Base-by-base conservation (phyloP, 1,284 basidiomycete species). In the Ustilago cynodontis region DNA sequence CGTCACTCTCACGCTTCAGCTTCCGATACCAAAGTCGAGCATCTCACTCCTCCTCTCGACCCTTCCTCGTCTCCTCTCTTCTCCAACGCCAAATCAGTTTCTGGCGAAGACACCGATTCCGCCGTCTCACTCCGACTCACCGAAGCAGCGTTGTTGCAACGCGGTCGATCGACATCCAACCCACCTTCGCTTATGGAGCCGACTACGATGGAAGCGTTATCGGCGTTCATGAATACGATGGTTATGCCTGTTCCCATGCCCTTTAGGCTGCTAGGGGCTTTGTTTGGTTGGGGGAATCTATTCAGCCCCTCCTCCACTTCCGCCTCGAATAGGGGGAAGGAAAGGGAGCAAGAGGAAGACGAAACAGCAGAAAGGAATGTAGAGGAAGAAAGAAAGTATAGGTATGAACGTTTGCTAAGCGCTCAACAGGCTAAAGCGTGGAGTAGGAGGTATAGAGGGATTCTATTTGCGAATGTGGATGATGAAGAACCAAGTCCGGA, bases 201-300 rank as follows among this genome's bases (percentile, higher is more conserved):
- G 1, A 77, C 74, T 4, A 77, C 74, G 20, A 77, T 69, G 59
- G 74, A 77, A 43, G 74, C 74, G 29, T 45, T 77, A 0, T 69
- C 65, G 3, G 69, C 74, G n/a, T 72, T 77, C 6, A 64, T 77
- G 54, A 77, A 77, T 33, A 77, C 65, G n/a, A 66, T 75, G 59
- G 69, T 71, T n/a, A 77, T 77, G 69, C 74, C 74, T 9, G 74
- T 77, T 6, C 74, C 74, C 50, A 77, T 77, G 65, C 74, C 74
- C 0, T 63, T 77, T 52, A 62, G 74, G 1, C 20, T 77, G 51
- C 59, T 77, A 1, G 74, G 74, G 6, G 74, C 74, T 37, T 39
- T 77, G 20, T 63, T 72, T 26, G 74, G 74, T 20, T 77, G 74
- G 74, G 65, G 61, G 2, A 54, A 49, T 41, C 57, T 77, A 41